Base-by-base conservation (phyloP, 2,329 filamentous ascomycete species). In the Exophiala alcalophila region DNA sequence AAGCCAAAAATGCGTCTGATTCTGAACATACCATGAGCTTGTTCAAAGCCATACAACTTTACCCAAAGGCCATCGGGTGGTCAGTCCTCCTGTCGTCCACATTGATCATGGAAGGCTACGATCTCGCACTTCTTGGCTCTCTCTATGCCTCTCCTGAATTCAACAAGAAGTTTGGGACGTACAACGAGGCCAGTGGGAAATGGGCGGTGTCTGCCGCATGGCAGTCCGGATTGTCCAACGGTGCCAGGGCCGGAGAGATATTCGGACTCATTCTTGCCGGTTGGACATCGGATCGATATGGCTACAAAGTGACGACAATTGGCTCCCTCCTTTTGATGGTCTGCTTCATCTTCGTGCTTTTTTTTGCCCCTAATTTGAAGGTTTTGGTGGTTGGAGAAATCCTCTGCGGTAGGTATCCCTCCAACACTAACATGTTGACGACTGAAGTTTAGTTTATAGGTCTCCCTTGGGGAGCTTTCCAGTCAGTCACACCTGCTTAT, bases 51-150 rank as follows among this genome's bases (percentile, higher is more conserved):
- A 74, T 94, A 62, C 80, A 73, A 59, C 73, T 91, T 16, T 95
- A 95, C 61, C 88, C 87, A 44, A 91, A 92, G 69, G 89, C 88
- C 14, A 81, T 94, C 45, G 75, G 70, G 16, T 95, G 87, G 86
- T 87, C 82, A 56, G 59, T 94, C 37, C 70, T 94, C 45, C 90
- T 95, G 63, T 90, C 84, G 14, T 91, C 86, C 0, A 89, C 84
- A 61, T 92, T 94, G 59, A 81, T 80, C 57, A 94, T 94, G 89
- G 88, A 94, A 64, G 88, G 86, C 23, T 51, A 40, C 27, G 34
- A 48, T 20, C 16, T 39, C 10, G 31, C 20, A 23, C 32, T 92
- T 40, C 80, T 91, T 57, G 87, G 84, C 70, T 90, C 90, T 64
- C 88, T 92, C 60, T 90, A 79, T 68, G 66, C 59, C 52, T 67